phyloP scores from a whole-genome alignment of 2,329 filamentous ascomycete species.

The Penicillium sp. region DNA sequence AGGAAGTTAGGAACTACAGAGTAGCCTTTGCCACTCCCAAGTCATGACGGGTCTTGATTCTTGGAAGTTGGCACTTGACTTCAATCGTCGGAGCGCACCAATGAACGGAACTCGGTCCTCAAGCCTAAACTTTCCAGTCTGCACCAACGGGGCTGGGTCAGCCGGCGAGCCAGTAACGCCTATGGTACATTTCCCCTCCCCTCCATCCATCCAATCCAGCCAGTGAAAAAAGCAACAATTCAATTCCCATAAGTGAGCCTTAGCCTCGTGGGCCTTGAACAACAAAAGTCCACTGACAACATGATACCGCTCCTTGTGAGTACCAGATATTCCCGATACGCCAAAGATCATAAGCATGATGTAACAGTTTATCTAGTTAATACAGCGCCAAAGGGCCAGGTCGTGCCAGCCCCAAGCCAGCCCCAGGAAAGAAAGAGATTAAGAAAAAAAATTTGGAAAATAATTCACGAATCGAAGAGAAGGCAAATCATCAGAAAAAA shows the following conservation, averaged over 20 bases:
- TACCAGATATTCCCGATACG: not conserved
- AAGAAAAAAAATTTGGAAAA: conserved; percentile 1
- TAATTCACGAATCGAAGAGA: not conserved
- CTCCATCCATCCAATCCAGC: not conserved
- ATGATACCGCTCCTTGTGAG: conserved; percentile 4
- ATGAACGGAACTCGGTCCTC: not conserved
- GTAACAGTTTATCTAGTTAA: conserved; percentile 15
- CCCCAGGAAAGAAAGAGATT: not conserved
- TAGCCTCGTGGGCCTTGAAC: not conserved
- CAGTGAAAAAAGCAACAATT: conserved; percentile 1
- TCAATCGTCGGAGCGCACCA: not conserved
- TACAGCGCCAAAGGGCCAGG: conserved; percentile 4
- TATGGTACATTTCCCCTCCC: conserved; percentile 13
- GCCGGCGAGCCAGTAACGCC: not conserved
- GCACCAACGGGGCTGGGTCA: not conserved
- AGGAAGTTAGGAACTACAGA: not conserved
- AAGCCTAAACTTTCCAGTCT: not conserved
- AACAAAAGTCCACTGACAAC: conserved; percentile 3
- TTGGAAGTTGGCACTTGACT: not conserved
- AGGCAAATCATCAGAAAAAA: not conserved
- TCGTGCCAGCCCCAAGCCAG: not conserved
- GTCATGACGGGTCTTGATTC: not conserved
- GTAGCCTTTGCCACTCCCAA: not conserved
- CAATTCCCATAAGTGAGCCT: not conserved
- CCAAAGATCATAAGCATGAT: not conserved